phyloP scores from a whole-genome alignment of 768 basidiomycete species.

The Collybia mongolica region DNA sequence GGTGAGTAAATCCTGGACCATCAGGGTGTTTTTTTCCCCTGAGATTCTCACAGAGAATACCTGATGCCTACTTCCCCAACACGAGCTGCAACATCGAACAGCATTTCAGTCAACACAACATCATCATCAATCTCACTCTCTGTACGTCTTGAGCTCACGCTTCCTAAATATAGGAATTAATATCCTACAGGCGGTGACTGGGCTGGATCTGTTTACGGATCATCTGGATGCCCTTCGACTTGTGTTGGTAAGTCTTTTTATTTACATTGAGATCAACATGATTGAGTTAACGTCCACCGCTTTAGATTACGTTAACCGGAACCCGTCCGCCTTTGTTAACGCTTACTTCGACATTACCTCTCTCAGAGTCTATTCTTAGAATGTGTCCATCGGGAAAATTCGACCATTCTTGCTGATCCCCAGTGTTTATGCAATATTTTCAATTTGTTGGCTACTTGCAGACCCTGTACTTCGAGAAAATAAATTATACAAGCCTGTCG shows the following conservation, averaged over 20 bases:
- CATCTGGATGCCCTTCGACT: constrained; percentile 52
- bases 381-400: background rate
- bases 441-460: no score
- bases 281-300: background rate
- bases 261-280: background rate
- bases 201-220: constrained; percentile 51
- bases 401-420: no score
- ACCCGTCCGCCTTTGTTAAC: constrained; percentile 58
- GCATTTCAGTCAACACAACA: constrained; percentile 55
- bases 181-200: constrained; percentile 44
- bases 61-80: constrained; percentile 59
- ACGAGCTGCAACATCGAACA: constrained; percentile 54
- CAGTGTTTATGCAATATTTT: background rate
- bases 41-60: constrained; percentile 41
- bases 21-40: background rate
- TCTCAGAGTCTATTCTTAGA: constrained; percentile 36
- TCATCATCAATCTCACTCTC: constrained; percentile 59
- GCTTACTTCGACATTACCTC: constrained; percentile 71
- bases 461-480: no score
- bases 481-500: no score
- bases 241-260: constrained; percentile 48
- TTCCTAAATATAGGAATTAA: background rate
- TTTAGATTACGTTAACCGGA: constrained; percentile 58
- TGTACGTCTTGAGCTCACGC: constrained; percentile 20
- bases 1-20: constrained; percentile 33